Conservation (phyloP, 257 asterid species). For the Solanum appendiculatum region DNA sequence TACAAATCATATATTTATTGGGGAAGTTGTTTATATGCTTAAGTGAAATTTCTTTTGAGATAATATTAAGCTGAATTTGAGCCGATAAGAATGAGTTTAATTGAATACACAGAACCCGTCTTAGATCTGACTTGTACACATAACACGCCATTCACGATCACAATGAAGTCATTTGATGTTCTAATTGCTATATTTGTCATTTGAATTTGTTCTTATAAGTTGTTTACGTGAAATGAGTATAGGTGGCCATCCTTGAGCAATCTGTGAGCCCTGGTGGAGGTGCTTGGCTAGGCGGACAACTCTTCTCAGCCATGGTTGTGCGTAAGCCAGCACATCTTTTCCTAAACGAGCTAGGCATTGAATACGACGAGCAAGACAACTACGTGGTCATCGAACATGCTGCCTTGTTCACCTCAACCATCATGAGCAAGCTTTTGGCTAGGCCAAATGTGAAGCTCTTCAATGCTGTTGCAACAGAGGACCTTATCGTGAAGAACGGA, state of each 20-base stretch:
- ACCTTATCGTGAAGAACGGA: constrained; percentile 64
- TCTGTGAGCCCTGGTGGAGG: constrained; percentile 95
- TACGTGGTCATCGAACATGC: constrained; percentile 90
- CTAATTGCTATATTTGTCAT: not conserved
- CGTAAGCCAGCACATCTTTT: constrained; percentile 78
- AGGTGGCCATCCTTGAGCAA: constrained; percentile 72
- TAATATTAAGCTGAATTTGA: not conserved
- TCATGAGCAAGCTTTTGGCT: constrained; percentile 86
- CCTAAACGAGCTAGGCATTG: constrained; percentile 69
- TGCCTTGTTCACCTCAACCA: constrained; percentile 82
- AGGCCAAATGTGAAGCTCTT: constrained; percentile 81
- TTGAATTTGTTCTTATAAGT: not conserved
- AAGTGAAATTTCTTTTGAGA: not conserved
- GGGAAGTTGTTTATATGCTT: not conserved
- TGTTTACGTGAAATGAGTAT: not conserved
- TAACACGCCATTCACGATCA: not conserved
- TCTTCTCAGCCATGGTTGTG: constrained; percentile 92
- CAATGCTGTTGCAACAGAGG: constrained; percentile 96
- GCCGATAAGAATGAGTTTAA: not conserved
- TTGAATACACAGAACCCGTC: not conserved
- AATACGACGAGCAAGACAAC: constrained; percentile 74
- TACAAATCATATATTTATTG: not conserved
- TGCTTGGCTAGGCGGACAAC: constrained; percentile 95
- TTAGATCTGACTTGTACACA: not conserved
- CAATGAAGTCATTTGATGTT: not conserved